phyloP scores from a whole-genome alignment of 805 yeast species.

The Candida easanensis region DNA sequence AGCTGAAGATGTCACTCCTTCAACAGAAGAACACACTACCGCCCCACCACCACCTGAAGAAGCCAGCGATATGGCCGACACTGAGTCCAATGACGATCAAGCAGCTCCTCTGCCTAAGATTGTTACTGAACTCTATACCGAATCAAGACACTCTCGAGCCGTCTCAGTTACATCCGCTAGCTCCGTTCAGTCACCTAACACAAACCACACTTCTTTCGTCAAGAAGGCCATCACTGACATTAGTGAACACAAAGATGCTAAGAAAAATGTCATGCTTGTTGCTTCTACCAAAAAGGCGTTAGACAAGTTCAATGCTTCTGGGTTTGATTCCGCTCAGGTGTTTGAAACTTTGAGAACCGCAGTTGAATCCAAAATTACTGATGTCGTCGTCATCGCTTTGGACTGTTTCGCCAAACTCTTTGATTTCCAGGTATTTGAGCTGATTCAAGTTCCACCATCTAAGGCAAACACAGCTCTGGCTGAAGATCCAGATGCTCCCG shows the following conservation, averaged over 20 bases:
- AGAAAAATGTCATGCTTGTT: slow-evolving; percentile 39
- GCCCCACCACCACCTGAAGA: slow-evolving; percentile 5
- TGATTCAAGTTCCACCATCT: slow-evolving; percentile 47
- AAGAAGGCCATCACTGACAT: slow-evolving; percentile 59
- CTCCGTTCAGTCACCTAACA: slow-evolving; percentile 25
- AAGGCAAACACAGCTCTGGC: slow-evolving; percentile 31
- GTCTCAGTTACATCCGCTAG: slow-evolving; percentile 19
- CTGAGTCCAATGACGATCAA: slow-evolving; percentile 8
- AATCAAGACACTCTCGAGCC: slow-evolving; percentile 21
- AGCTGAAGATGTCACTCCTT: background rate
- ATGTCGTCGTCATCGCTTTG: slow-evolving; percentile 68
- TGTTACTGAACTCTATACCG: slow-evolving; percentile 9
- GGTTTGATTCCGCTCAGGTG: slow-evolving; percentile 49
- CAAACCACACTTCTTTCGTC: slow-evolving; percentile 40
- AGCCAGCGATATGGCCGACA: slow-evolving; percentile 18
- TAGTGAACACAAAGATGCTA: slow-evolving; percentile 57
- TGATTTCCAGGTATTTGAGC: slow-evolving; percentile 77
- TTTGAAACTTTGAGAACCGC: slow-evolving; percentile 77
- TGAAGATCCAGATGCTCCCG: slow-evolving; percentile 17
- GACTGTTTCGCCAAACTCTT: slow-evolving; percentile 86
- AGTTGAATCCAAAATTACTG: slow-evolving; percentile 65
- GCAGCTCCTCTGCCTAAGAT: slow-evolving; percentile 23
- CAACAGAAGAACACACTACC: background rate
- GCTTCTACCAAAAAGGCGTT: slow-evolving; percentile 31
- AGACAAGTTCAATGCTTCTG: slow-evolving; percentile 26